A percentile compares a stretch with the other conserved stretches of the same genome.
These are phyloP conservation scores for Marasmius sp. DNA, from an alignment of 1,284 basidiomycete genomes.

Conservation along the genomic window DNA sequence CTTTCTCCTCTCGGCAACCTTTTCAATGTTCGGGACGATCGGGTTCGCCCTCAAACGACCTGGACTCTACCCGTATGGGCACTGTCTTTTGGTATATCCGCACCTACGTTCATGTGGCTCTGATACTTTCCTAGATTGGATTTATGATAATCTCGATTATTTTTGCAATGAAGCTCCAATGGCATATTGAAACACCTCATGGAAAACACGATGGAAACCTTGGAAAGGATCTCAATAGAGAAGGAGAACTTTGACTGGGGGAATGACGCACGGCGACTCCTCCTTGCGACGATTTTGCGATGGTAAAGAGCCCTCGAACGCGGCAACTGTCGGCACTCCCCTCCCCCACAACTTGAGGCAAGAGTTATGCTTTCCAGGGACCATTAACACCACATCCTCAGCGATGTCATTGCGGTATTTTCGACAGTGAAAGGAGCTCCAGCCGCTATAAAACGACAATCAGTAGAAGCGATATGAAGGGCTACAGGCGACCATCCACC, in stretches of 20 bases:
- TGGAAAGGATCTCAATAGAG: neutral
- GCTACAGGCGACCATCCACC: slow-evolving; percentile 8
- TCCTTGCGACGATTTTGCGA: neutral
- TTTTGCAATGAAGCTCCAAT: neutral
- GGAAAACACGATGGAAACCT: slow-evolving; percentile 16
- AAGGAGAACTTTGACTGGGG: neutral
- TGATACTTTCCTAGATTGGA: neutral
- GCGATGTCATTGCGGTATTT: too few relatives aligned
- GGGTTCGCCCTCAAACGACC: neutral
- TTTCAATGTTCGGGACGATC: neutral
- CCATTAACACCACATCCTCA: too few relatives aligned
- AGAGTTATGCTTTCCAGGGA: too few relatives aligned
- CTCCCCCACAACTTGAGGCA: too few relatives aligned
- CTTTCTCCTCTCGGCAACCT: neutral
- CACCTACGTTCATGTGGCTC: neutral
- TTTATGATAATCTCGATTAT: slow-evolving; percentile 4
- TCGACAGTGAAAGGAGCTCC: too few relatives aligned
- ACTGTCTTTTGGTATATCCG: neutral
- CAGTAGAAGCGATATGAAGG: neutral
- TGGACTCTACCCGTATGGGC: neutral
- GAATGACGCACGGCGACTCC: neutral
- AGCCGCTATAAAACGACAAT: too few relatives aligned
- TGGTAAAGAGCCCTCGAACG: too few relatives aligned
- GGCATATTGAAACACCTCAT: slow-evolving; percentile 13
- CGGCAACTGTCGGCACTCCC: too few relatives aligned